Base-by-base conservation (phyloP, 192 early-diverging fungal genomes). In the Umbelopsis ramanniana region DNA sequence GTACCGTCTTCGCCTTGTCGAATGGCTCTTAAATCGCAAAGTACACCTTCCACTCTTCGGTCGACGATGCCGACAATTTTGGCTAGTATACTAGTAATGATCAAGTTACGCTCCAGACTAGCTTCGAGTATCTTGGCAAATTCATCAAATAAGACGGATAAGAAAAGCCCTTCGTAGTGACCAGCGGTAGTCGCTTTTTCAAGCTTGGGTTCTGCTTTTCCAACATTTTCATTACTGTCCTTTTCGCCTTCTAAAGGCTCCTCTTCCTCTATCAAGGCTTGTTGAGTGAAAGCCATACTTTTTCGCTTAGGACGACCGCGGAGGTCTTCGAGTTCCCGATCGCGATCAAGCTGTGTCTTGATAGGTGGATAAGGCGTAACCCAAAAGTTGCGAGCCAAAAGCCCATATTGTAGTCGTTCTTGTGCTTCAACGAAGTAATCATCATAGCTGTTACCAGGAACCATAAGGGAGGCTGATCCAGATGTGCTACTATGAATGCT, bases 101-200 rank as follows among this genome's bases (percentile, higher is more conserved):
- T 52, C 57, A 89, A 72, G 66, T 87, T 88, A 24, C 85, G 83
- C 29, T 85, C 88, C 72, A 89, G 84, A n/a, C 86, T 80, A 12
- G 80, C 80, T 53, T 80, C 78, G 2, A 87, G 69, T 24, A 79
- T 77, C 19, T 74, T 40, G 7, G 69, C 43, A n/a, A 89, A 74
- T 70, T 84, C 82, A 29, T 70, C 67, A 45, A 87, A 72, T 4
- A 89, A 76, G 26, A 81, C 80, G 6, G 72, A 68, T 38, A 89
- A 52, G 66, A 89, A 89, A 4, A 77, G 72, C 23, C 88, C 88
- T n/a, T 87, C 86, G 48, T 84, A 89, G 14, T 63, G 33, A n/a
- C 57, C 57, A 33, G 57, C 57, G 37, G 57, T 37, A 19, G 57
- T 6, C 11, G 57, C 29, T 37, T 63, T 29, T 11, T 63, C 57